Evolutionary conservation across 2,329 filamentous ascomycete species (phyloP), one percentile per base, ranked within the genome.

Genomic region (Chrysoporthe deuterocubensis): DNA sequence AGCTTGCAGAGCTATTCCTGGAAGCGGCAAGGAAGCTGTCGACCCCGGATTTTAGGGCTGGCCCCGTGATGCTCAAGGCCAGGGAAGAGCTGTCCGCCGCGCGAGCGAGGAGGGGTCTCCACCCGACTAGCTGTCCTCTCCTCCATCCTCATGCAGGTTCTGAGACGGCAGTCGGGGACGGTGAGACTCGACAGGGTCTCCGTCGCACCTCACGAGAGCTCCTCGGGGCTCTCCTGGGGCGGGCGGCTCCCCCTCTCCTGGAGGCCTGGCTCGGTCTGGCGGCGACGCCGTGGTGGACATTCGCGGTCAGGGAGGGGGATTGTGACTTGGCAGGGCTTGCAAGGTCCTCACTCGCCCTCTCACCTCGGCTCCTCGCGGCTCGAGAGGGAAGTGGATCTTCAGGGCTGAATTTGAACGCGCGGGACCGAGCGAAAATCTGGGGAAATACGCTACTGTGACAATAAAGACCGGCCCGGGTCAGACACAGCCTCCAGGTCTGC

Each of bases 31-130:
- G 37, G 43, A 61, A n/a, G 48, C 64, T 42, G 62, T 56, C 62
- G 46, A 68, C 67, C 67, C 67, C 67, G 54, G 67, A 62, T 68
- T 68, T 68, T 68, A 65, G 63, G 67, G 67, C 67, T 68, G 67
- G 67, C 14, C 57, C 46, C 62, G 66, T 68, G 66, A 59, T 62
- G 57, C 34, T 42, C 34, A 43, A 50, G 48, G 61, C 54, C 43
- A 66, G 48, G 46, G 58, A 60, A 60, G 26, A 56, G 61, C 42
- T 44, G 65, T 54, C 54, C 58, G 64, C 52, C 52, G 56, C 8
- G 48, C 37, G 37, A n/a, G 56, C 48, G 64, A 66, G 43, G 14
- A 34, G 18, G 48, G 7, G 48, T 52, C 54, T 40, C 32, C 54
- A 57, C 32, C 32, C 14, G 54, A 57, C 54, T n/a, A 18, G 54